phyloP scores from a whole-genome alignment of 2,329 filamentous ascomycete genomes.

The Niveomyces coronatus region DNA sequence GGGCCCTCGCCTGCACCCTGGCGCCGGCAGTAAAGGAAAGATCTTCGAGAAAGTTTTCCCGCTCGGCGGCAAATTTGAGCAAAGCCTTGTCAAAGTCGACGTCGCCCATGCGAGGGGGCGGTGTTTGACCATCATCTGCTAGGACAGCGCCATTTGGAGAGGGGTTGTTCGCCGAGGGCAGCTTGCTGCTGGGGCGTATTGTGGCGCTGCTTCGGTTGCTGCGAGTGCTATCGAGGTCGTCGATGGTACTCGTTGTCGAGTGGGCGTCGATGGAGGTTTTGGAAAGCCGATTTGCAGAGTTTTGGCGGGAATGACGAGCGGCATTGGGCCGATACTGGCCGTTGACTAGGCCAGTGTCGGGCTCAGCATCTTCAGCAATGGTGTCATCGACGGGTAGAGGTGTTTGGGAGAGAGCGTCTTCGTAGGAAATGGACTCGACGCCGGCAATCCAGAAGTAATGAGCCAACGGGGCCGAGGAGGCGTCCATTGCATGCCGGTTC shows the following conservation, averaged over 20 bases:
- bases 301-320: conserved; percentile 50
- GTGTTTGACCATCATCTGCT: conserved; percentile 22
- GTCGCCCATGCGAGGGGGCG: conserved; percentile 38
- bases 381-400: conserved; percentile 40
- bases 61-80: conserved; percentile 88
- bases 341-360: conserved; percentile 28
- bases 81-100: conserved; percentile 92
- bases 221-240: conserved; percentile 47
- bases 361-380: conserved; percentile 53
- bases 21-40: conserved; percentile 80
- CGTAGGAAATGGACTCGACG: conserved; percentile 56
- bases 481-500: conserved; percentile 45
- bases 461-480: conserved; percentile 53
- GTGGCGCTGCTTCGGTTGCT: conserved; percentile 59
- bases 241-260: conserved; percentile 43
- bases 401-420: conserved; percentile 32
- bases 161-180: conserved; percentile 15
- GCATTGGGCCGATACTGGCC: conserved; percentile 15
- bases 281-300: conserved; percentile 48
- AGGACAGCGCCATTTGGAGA: conserved; percentile 9
- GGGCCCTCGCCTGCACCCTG: conserved; percentile 57
- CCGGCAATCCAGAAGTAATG: conserved; percentile 71
- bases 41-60: conserved; percentile 88
- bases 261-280: conserved; percentile 40
- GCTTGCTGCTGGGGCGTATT: conserved; percentile 36